phyloP scores from a whole-genome alignment of 108 stramenopile genomes.

The Conticribra guillardii region DNA sequence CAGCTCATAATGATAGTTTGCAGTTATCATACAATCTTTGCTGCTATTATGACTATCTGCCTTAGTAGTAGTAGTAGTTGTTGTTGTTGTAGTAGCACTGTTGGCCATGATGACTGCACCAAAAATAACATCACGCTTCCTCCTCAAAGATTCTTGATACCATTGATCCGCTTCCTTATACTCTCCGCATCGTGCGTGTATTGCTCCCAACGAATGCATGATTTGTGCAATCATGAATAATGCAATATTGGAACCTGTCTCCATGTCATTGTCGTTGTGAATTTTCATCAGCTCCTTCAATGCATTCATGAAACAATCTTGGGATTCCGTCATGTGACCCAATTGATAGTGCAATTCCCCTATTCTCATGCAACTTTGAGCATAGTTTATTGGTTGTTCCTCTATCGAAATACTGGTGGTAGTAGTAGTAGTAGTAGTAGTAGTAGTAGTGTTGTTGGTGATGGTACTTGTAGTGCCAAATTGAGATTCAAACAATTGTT shows the following conservation, averaged over 20 bases:
- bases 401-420: too few species aligned
- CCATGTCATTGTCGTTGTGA: background rate
- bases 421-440: too few species aligned
- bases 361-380: conserved; percentile 24
- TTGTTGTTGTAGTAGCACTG: too few species aligned
- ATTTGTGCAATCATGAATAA: conserved; percentile 14
- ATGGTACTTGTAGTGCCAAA: background rate
- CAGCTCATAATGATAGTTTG: conserved; percentile 23
- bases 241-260: background rate
- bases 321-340: conserved; percentile 37
- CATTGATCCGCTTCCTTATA: conserved; percentile 39
- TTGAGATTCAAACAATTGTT: background rate
- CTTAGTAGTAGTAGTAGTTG: too few species aligned
- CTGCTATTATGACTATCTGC: too few species aligned
- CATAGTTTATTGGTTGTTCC: conserved; percentile 13
- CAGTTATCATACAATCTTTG: too few species aligned
- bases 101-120: background rate
- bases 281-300: conserved; percentile 14
- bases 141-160: conserved; percentile 38
- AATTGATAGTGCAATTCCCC: conserved; percentile 42
- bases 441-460: too few species aligned
- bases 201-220: conserved; percentile 38
- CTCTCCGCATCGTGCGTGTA: conserved; percentile 44
- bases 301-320: conserved; percentile 25
- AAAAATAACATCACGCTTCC: conserved; percentile 21